A percentile compares a stretch with the other conserved stretches of the same genome.
These are phyloP conservation scores for Phytophthora cajani DNA, from an alignment of 352 stramenopile species.

Conservation along the genomic window DNA sequence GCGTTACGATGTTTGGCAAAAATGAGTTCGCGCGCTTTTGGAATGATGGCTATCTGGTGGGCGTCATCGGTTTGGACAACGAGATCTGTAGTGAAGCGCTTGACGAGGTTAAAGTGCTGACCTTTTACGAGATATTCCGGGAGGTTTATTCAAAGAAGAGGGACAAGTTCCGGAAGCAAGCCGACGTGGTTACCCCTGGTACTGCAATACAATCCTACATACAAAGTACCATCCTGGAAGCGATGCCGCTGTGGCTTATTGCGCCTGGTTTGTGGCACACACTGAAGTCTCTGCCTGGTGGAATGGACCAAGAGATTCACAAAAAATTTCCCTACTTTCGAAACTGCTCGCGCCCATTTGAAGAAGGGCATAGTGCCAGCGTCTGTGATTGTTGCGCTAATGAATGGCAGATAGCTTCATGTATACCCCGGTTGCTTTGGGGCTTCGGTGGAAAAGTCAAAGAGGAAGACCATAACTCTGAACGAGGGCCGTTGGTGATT, in stretches of 20 bases:
- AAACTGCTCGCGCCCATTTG: not conserved
- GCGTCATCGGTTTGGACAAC: not conserved
- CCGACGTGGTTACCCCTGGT: not conserved
- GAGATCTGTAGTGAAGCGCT: not conserved
- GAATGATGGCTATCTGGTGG: not conserved
- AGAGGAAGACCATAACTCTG: not conserved
- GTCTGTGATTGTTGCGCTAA: not conserved
- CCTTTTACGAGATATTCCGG: not conserved
- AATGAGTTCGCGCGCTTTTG: not conserved
- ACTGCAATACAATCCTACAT: not conserved
- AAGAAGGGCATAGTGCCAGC: not conserved
- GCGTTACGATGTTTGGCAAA: not conserved
- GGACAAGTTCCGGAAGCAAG: not conserved
- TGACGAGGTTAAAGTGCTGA: not conserved
- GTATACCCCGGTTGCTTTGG: not conserved
- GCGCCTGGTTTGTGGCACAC: not conserved
- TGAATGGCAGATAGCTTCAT: not conserved
- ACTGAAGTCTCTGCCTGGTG: not conserved
- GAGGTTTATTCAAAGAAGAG: not conserved
- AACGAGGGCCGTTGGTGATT: not conserved
- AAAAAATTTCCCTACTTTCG: not conserved
- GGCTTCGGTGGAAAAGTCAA: not conserved
- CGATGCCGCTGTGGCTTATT: not conserved
- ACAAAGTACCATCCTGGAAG: not conserved
- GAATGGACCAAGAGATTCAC: not conserved